phyloP scores from a whole-genome alignment of 768 basidiomycete genomes.

The Lyophyllum decastes region DNA sequence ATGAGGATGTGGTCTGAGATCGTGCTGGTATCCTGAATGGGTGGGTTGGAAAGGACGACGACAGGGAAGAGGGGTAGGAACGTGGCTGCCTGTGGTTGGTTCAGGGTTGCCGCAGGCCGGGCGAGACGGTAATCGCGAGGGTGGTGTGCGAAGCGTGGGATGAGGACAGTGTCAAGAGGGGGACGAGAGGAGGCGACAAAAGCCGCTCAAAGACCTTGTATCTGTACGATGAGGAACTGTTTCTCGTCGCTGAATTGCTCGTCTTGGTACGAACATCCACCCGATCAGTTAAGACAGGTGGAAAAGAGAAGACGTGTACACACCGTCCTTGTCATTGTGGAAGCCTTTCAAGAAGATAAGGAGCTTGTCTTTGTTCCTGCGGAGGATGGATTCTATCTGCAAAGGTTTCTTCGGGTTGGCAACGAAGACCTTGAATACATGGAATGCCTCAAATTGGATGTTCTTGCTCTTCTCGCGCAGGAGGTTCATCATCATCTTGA shows the following conservation, averaged over 20 bases:
- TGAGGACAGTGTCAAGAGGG: neutral
- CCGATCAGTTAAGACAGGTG: neutral
- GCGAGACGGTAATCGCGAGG: too few relatives aligned
- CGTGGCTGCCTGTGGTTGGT: neutral
- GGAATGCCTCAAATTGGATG: conserved; percentile 99
- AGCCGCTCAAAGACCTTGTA: conserved; percentile 63
- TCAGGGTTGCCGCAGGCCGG: too few relatives aligned
- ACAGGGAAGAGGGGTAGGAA: neutral
- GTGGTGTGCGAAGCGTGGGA: neutral
- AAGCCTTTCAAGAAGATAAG: conserved; percentile 87
- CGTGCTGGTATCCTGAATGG: conserved; percentile 11
- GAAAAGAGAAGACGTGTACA: conserved; percentile 20
- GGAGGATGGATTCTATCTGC: conserved; percentile 87
- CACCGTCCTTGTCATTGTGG: conserved; percentile 97
- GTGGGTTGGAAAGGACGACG: too few relatives aligned
- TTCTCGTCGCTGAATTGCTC: conserved; percentile 99
- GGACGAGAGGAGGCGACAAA: neutral
- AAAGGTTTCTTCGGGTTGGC: conserved; percentile 99
- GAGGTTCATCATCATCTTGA: conserved; percentile 99
- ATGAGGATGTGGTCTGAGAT: neutral
- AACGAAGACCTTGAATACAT: conserved; percentile 99
- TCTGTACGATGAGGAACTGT: conserved; percentile 92
- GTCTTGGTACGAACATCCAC: conserved; percentile 45
- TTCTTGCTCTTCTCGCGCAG: conserved; percentile 98
- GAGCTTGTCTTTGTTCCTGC: conserved; percentile 95